These are phyloP conservation scores for Keithomyces neogunnii DNA, from an alignment of 2,329 filamentous ascomycete species.

Conservation along the genomic window DNA sequence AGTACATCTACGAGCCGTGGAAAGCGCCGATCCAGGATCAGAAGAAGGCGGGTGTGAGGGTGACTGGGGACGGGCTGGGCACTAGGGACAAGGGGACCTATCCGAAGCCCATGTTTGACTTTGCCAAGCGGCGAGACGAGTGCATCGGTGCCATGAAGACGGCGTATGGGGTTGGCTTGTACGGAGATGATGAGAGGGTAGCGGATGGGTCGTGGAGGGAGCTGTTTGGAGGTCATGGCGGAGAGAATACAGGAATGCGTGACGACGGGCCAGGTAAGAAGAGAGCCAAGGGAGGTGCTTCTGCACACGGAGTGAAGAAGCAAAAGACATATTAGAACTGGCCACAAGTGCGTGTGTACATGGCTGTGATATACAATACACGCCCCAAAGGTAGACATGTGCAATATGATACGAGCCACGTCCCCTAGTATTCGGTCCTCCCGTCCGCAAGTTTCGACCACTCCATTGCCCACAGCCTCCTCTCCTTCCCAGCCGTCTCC, in stretches of 20 bases:
- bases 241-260: constrained; percentile 31
- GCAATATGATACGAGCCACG: neutral
- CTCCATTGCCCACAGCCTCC: constrained; percentile 23
- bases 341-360: neutral
- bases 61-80: constrained; percentile 45
- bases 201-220: constrained; percentile 49
- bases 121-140: constrained; percentile 48
- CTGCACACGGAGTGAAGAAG: constrained; percentile 14
- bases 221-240: constrained; percentile 31
- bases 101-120: constrained; percentile 73
- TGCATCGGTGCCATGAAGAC: constrained; percentile 63
- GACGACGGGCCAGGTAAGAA: constrained; percentile 21
- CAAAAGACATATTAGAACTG: constrained; percentile 12
- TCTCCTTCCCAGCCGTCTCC: constrained; percentile 13
- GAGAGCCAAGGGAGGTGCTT: constrained; percentile 11
- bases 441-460: constrained; percentile 23
- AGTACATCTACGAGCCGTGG: constrained; percentile 75
- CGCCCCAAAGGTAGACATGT: neutral
- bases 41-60: constrained; percentile 56
- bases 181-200: constrained; percentile 55
- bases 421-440: constrained; percentile 13
- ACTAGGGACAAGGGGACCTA: constrained; percentile 43
- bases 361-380: neutral
- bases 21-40: constrained; percentile 61
- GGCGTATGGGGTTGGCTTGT: constrained; percentile 56